A percentile compares a stretch with the other conserved stretches of the same genome.
Evolutionary conservation across 495 filamentous ascomycete species (phyloP).

Genomic region (Talaromyces adpressus): DNA sequence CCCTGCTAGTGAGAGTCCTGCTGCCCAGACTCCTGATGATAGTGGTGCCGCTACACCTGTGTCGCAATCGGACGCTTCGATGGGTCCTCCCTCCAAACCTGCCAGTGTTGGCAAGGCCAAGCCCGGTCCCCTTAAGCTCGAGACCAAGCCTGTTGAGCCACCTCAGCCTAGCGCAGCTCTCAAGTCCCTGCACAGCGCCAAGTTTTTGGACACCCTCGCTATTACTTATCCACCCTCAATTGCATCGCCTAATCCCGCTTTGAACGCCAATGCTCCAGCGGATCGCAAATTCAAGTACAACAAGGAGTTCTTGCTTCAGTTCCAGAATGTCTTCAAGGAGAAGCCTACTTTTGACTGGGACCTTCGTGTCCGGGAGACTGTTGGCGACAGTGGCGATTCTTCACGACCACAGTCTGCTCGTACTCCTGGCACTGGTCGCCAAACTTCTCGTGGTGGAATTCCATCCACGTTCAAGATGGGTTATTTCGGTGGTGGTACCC

Average conservation of each 20-base stretch:
- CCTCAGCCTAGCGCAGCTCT: constrained; percentile 87
- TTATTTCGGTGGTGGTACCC: constrained; percentile 43
- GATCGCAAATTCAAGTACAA: constrained; percentile 92
- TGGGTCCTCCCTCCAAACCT: constrained; percentile 48
- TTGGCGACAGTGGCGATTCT: constrained; percentile 67
- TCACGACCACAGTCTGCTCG: constrained; percentile 66
- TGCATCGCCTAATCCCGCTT: constrained; percentile 79
- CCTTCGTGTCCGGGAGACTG: constrained; percentile 69
- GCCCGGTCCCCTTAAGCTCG: constrained; percentile 75
- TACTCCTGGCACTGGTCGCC: constrained; percentile 49
- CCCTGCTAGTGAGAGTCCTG: constrained; percentile 37
- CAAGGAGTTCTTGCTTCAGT: constrained; percentile 93
- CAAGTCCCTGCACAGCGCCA: constrained; percentile 80
- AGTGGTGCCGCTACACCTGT: constrained; percentile 51
- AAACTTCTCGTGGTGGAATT: constrained; percentile 36
- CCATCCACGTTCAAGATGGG: constrained; percentile 58
- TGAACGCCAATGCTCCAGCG: constrained; percentile 67
- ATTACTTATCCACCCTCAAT: constrained; percentile 73
- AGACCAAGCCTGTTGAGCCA: constrained; percentile 79
- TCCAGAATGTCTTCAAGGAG: constrained; percentile 88
- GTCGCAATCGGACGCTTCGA: constrained; percentile 43
- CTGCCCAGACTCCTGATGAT: constrained; percentile 34
- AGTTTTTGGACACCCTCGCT: constrained; percentile 66
- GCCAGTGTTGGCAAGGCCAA: constrained; percentile 53
- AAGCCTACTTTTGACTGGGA: constrained; percentile 92